A percentile compares a stretch with the other conserved stretches of the same genome.
Evolutionary conservation across 2,329 filamentous ascomycete species (phyloP).

Genomic region (Meredithiella fracta): DNA sequence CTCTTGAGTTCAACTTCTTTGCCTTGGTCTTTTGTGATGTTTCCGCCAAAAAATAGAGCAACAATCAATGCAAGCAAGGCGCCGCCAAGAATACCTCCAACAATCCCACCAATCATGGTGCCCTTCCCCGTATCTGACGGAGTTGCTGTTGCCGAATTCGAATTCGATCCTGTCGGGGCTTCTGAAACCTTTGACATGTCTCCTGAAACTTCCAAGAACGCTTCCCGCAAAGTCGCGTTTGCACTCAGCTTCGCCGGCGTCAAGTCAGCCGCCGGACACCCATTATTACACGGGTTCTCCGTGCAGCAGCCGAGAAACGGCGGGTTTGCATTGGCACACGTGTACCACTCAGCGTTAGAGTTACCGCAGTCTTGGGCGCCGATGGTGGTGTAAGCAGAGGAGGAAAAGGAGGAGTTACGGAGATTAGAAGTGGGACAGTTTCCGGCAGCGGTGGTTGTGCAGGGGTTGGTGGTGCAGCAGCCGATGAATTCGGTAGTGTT

Average conservation of each 20-base stretch:
- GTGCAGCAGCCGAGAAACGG: constrained; percentile 27
- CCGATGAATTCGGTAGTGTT: constrained; percentile 24
- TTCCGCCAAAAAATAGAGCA: not conserved
- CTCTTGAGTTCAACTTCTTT: not conserved
- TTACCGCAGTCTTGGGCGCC: constrained; percentile 21
- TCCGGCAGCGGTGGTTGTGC: constrained; percentile 19
- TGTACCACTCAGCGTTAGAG: constrained; percentile 20
- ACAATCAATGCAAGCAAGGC: not conserved
- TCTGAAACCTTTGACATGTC: not conserved
- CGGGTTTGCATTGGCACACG: constrained; percentile 19
- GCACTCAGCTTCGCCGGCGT: constrained; percentile 19
- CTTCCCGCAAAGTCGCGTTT: constrained; percentile 12
- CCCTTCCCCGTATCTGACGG: constrained; percentile 6
- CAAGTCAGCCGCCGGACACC: constrained; percentile 18
- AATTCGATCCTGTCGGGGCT: not conserved
- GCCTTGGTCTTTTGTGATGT: not conserved
- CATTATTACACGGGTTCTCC: constrained; percentile 20
- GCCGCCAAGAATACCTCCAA: constrained; percentile 15
- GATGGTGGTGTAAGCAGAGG: constrained; percentile 18
- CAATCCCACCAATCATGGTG: constrained; percentile 16
- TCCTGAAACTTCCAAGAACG: constrained; percentile 12
- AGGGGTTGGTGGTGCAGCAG: constrained; percentile 26
- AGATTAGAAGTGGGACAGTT: constrained; percentile 21
- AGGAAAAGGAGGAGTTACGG: constrained; percentile 19
- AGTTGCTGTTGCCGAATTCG: not conserved